Evolutionary conservation across 805 yeast species (phyloP).

Genomic region (Blastobotrys chiropterorum): DNA sequence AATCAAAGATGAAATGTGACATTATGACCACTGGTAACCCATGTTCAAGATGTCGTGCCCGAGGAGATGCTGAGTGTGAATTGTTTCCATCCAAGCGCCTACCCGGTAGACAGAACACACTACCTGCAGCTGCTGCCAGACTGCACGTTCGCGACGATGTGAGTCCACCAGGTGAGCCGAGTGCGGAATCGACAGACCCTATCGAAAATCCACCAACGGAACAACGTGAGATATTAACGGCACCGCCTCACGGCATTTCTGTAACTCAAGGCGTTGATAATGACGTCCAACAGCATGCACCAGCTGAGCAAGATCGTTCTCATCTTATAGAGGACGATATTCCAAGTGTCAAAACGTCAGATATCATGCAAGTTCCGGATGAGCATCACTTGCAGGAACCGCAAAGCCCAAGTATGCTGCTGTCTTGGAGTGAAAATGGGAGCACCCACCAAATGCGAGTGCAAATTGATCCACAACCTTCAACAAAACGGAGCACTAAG

Average conservation of each 20-base stretch:
- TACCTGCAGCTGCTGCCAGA: neutral
- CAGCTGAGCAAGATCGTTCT: too few relatives aligned
- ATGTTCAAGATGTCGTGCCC: conserved; percentile 9
- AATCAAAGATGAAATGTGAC: conserved; percentile 12
- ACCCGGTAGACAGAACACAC: neutral
- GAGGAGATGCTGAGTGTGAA: conserved; percentile 3
- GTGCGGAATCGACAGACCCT: neutral
- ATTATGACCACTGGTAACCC: conserved; percentile 7
- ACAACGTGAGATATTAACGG: too few relatives aligned
- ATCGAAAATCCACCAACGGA: too few relatives aligned
- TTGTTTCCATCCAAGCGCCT: conserved; percentile 6
- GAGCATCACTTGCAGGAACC: too few relatives aligned
- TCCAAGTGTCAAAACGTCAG: too few relatives aligned
- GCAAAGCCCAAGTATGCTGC: neutral
- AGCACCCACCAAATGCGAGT: neutral
- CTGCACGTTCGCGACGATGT: neutral
- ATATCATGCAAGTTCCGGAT: too few relatives aligned
- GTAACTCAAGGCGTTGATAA: too few relatives aligned
- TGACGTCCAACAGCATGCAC: too few relatives aligned
- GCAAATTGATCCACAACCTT: conserved; percentile 1
- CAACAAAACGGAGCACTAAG: neutral
- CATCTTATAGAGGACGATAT: too few relatives aligned
- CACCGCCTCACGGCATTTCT: too few relatives aligned
- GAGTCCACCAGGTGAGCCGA: neutral
- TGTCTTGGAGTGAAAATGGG: neutral